A percentile compares a stretch with the other conserved stretches of the same genome.
Conservation (phyloP, 1,284 basidiomycete species). For the Tilletia caries region DNA sequence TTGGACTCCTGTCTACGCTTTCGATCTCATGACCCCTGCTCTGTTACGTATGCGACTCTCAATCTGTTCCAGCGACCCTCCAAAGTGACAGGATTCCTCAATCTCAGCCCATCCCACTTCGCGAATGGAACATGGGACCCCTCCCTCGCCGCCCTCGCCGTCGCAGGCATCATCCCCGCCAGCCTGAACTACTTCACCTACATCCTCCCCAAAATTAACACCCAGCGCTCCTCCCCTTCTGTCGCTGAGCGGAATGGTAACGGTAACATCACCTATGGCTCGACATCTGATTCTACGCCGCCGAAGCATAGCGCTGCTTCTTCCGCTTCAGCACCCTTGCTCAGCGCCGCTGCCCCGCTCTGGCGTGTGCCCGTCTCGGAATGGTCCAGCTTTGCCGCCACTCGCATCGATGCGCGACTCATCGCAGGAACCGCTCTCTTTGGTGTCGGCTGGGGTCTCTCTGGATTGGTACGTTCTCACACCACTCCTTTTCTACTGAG, state of each 20-base stretch:
- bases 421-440: slow-evolving; percentile 44
- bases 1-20: slow-evolving; percentile 13
- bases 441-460: slow-evolving; percentile 50
- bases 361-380: slow-evolving; percentile 38
- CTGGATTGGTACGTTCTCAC: slow-evolving; percentile 33
- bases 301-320: neutral
- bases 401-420: slow-evolving; percentile 33
- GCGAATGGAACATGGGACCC: slow-evolving; percentile 54
- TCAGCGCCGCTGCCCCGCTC: slow-evolving; percentile 24
- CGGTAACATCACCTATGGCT: neutral
- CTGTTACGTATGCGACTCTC: slow-evolving; percentile 17
- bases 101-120: slow-evolving; percentile 22
- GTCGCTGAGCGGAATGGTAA: slow-evolving; percentile 6
- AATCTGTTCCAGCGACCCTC: slow-evolving; percentile 26
- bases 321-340: neutral
- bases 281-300: neutral
- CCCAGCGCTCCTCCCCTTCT: slow-evolving; percentile 13
- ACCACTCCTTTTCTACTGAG: too few species aligned
- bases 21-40: too few species aligned
- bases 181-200: slow-evolving; percentile 49
- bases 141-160: slow-evolving; percentile 56
- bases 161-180: slow-evolving; percentile 57
- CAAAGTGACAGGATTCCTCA: slow-evolving; percentile 42
- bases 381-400: neutral
- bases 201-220: slow-evolving; percentile 25